phyloP scores from a whole-genome alignment of 805 yeast species.

The Ascoidea asiatica region DNA sequence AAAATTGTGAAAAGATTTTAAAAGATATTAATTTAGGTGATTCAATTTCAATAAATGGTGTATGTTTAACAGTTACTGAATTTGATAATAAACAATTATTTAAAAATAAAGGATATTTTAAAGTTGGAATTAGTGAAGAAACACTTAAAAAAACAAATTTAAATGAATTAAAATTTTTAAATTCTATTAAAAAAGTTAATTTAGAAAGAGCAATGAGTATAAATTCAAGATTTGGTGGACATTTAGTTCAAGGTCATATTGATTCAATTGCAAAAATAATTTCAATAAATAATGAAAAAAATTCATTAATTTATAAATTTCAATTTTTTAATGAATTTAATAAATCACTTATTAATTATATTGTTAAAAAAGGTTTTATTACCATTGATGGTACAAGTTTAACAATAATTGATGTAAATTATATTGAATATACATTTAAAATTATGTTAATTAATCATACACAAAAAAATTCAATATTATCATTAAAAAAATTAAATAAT shows the following conservation, averaged over 20 bases:
- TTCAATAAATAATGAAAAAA: conserved; percentile 45
- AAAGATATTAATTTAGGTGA: conserved; percentile 87
- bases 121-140: conserved; percentile 89
- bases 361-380: conserved; percentile 92
- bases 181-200: conserved; percentile 46
- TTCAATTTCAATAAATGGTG: conserved; percentile 81
- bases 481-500: conserved; percentile 48
- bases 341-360: conserved; percentile 33
- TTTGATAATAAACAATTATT: no score
- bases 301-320: conserved; percentile 68
- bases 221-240: conserved; percentile 89
- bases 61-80: conserved; percentile 84
- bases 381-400: conserved; percentile 88
- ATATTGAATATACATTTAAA: conserved; percentile 40
- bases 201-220: conserved; percentile 83
- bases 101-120: conserved; percentile 38
- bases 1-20: conserved; percentile 47
- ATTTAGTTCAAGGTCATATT: conserved; percentile 94
- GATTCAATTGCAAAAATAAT: conserved; percentile 73
- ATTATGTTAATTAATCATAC: conserved; percentile 91
- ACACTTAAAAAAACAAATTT: conserved; percentile 73
- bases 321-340: conserved; percentile 48
- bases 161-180: conserved; percentile 36
- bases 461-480: conserved; percentile 65
- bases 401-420: conserved; percentile 74